A percentile compares a stretch with the other conserved stretches of the same genome.
Evolutionary conservation across 345 rosid genomes (phyloP).

Genomic region (Gossypium stocksii): DNA sequence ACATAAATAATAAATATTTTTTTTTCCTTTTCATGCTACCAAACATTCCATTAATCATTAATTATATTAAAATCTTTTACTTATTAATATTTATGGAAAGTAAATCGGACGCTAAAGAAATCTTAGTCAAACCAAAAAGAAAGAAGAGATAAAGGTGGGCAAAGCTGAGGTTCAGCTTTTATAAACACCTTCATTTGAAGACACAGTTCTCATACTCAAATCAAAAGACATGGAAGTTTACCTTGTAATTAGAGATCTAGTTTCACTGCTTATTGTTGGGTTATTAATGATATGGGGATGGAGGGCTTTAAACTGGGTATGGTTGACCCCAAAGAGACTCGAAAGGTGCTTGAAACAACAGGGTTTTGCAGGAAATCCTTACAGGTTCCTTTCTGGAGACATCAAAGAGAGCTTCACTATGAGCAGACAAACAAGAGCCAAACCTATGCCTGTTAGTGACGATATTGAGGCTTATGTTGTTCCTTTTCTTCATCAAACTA

Average conservation of each 20-base stretch:
- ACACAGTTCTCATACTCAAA: not conserved
- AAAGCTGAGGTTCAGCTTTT: not conserved
- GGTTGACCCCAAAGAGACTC: slow-evolving; percentile 40
- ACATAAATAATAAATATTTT: too few species aligned
- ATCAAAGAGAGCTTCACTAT: slow-evolving; percentile 24
- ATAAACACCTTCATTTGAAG: not conserved
- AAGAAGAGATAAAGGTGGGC: not conserved
- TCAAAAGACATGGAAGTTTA: not conserved
- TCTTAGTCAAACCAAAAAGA: too few species aligned
- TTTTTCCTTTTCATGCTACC: too few species aligned
- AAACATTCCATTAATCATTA: too few species aligned
- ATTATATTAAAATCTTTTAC: too few species aligned
- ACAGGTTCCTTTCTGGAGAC: slow-evolving; percentile 40
- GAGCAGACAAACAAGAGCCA: slow-evolving; percentile 32
- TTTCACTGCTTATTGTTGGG: not conserved
- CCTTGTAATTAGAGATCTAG: not conserved
- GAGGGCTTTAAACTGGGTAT: slow-evolving; percentile 26
- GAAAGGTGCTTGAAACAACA: slow-evolving; percentile 37
- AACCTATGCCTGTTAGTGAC: slow-evolving; percentile 26
- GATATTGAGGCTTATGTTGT: slow-evolving; percentile 33
- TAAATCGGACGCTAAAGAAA: too few species aligned
- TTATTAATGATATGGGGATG: slow-evolving; percentile 1
- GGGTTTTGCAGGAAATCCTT: slow-evolving; percentile 31
- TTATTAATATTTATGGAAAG: too few species aligned
- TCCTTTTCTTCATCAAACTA: slow-evolving; percentile 36